Percentiles rank a stretch among this genome's conserved stretches.
phyloP scores from a whole-genome alignment of 495 filamentous ascomycete genomes.

The Talaromyces liani region DNA sequence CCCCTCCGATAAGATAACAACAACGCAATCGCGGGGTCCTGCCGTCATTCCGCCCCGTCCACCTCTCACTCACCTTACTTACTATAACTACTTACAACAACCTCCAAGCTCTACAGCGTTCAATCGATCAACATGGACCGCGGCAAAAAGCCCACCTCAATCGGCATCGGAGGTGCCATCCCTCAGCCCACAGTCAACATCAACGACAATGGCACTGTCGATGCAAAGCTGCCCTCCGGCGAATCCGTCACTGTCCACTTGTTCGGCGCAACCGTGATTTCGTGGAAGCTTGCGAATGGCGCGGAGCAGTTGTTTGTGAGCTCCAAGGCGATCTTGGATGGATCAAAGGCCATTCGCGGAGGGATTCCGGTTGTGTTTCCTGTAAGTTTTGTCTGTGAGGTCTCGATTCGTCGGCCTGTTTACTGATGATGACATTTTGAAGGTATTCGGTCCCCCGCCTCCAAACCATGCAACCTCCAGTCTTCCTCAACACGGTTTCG shows the following conservation, averaged over 20 bases:
- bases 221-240: conserved; percentile 71
- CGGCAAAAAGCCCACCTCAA: conserved; percentile 70
- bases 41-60: background rate
- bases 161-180: conserved; percentile 58
- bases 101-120: background rate
- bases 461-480: conserved; percentile 59
- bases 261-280: conserved; percentile 85
- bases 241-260: conserved; percentile 81
- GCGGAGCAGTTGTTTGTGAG: conserved; percentile 86
- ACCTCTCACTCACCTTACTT: background rate
- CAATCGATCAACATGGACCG: conserved; percentile 55
- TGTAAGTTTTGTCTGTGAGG: conserved; percentile 40
- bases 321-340: conserved; percentile 61
- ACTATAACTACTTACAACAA: background rate
- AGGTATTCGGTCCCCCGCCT: conserved; percentile 87
- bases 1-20: background rate
- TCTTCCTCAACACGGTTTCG: conserved; percentile 94
- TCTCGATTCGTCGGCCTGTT: background rate
- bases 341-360: conserved; percentile 53
- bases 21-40: background rate
- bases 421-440: background rate
- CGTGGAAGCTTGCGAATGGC: conserved; percentile 78
- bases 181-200: conserved; percentile 64
- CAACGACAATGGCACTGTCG: conserved; percentile 54
- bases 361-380: conserved; percentile 94